Base-by-base conservation (phyloP, 306 rosid species). In the Sophora flavescens region DNA sequence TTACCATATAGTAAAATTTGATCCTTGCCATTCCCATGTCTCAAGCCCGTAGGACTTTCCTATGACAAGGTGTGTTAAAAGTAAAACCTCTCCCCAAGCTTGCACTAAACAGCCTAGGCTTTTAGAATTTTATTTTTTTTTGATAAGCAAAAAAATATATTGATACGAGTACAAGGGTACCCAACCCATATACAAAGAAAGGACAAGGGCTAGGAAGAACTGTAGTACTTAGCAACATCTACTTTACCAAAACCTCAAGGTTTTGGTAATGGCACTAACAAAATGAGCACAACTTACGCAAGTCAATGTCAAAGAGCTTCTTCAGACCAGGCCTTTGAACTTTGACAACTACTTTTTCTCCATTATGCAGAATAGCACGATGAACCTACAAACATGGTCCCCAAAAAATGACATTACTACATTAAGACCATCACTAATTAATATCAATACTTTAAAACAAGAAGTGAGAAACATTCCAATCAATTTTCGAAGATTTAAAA, bases 261-360 rank as follows among this genome's bases (percentile, higher is more conserved):
- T 51, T 33, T 60, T 16, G 32, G 4, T 65, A 44, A 45, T 57
- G 36, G 65, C 44, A 65, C 39, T 48, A 80, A 63, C 26, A 70
- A 70, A 78, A 72, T 61, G 61, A 61, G 62, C 45, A 74, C 28
- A 52, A 81, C 98, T 89, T 86, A 95, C 97, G 80, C 81, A 95
- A 80, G 81, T 95, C 98, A 83, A 92, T 95, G 85, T 95, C 97
- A 59, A 95, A 95, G 83, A 95, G 97, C 87, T 87, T 95, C 91
- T 89, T 95, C 47, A 95, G 87, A 72, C 98, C 98, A 45, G 98
- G 97, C 79, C 98, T 89, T 82, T 92, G 98, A 67, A 95, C 98
- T 83, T 95, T 95, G 75, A 95, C 51, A 16, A 90, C 96, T 57
- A 95, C 97, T 77, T 86, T 88, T 82, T 95, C 98, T 81, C 97